Evolutionary conservation across 495 filamentous ascomycete genomes (phyloP), one percentile per base, ranked within the genome.

Genomic region (Penicillium maclennaniae): DNA sequence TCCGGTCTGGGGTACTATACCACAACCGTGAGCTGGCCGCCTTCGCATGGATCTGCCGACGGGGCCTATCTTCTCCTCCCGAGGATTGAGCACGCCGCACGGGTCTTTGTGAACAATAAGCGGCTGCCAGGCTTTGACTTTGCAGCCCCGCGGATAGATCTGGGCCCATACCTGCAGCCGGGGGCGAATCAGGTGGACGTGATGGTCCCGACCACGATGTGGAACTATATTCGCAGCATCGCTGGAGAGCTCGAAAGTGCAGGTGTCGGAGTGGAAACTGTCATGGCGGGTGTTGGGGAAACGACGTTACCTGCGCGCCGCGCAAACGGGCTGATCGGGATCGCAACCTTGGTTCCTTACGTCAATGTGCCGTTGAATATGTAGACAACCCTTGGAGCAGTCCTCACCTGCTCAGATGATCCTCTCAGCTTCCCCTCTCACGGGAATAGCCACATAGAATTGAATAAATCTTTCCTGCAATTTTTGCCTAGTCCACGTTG

Each of bases 1-100:
- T 87, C 86, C 51, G 84, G 83, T 0, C 70, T 79, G 3, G 81
- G 77, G 0, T 75, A 88, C 23, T 87, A 84, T 61, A 64, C 71
- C 1, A 63, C 59, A 1, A 60, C 62, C 1, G 68, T 83, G 28
- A 51, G 38, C 7, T 72, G 75, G 53, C 65, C 72, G 3, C 61
- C 69, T 8, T 25, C 53, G 7, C 39, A 40, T 7, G 37, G 40
- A 19, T 3, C 39, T 2, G 53, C 42, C 1, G 58, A 56, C 36
- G 65, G 65, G 1, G 68, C 65, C 6, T 70, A 64, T 37, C 49
- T 67, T 28, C 12, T 48, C 4, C 54, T 68, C 9, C 49, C 62
- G 9, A 27, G 46, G 4, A 59, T 62, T 36, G 10, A 40, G 0
- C 54, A 69, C 16, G 57, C 57, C 0, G 44, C 54, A 1, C 41